A percentile compares a stretch with the other conserved stretches of the same genome.
Conservation (phyloP, 2,329 filamentous ascomycete genomes). For the Acrocalymma vagum region DNA sequence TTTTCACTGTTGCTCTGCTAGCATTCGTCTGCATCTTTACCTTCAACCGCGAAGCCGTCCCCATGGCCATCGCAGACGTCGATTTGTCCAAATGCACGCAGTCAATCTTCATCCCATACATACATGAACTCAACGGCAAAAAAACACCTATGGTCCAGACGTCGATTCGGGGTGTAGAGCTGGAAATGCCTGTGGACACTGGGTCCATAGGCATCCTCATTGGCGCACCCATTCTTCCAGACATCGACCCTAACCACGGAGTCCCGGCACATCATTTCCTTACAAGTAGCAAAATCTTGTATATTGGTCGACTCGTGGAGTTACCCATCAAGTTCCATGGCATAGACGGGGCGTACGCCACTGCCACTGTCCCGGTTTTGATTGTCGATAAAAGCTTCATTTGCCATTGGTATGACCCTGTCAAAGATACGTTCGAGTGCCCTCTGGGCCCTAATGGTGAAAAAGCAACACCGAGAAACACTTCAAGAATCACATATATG, state of each 20-base stretch:
- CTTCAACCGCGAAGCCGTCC: conserved; percentile 7
- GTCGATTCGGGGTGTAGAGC: conserved; percentile 33
- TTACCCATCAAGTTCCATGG: conserved; percentile 38
- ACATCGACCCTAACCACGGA: conserved; percentile 29
- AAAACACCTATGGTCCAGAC: conserved; percentile 35
- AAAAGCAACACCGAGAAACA: conserved; percentile 30
- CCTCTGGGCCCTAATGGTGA: conserved; percentile 36
- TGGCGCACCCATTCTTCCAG: conserved; percentile 40
- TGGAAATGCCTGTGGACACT: conserved; percentile 45
- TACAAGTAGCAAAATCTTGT: conserved; percentile 44
- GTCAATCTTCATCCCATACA: conserved; percentile 44
- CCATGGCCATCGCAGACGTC: conserved; percentile 17
- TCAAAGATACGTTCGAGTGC: conserved; percentile 34
- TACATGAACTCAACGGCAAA: conserved; percentile 34
- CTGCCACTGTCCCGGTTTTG: conserved; percentile 36
- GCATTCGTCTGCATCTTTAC: conserved; percentile 14
- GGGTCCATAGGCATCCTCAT: conserved; percentile 45
- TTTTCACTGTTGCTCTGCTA: not conserved
- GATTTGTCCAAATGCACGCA: conserved; percentile 24
- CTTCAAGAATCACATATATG: conserved; percentile 45
- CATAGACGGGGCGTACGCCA: conserved; percentile 23
- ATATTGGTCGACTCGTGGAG: conserved; percentile 39
- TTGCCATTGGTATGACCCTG: conserved; percentile 44
- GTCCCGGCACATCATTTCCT: conserved; percentile 42
- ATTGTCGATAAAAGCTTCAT: conserved; percentile 43